Percentiles rank a stretch among this genome's conserved stretches.
Conservation (phyloP, 441 rosid genomes). For the Mallotus repandus region DNA sequence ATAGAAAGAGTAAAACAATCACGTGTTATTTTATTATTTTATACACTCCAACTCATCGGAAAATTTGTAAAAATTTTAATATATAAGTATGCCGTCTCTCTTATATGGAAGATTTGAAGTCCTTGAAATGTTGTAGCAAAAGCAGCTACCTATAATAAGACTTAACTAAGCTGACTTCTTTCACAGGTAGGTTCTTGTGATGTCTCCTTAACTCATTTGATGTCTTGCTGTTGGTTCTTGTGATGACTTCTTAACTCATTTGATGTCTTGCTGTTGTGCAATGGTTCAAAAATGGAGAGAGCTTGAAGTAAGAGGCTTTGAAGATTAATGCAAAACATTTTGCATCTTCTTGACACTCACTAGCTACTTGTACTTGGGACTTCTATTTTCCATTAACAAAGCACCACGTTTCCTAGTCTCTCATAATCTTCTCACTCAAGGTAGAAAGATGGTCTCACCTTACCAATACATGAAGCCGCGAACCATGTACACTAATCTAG, state of each 20-base stretch:
- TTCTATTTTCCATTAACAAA: neutral
- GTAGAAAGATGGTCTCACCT: slow-evolving; percentile 38
- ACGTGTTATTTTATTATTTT: no score
- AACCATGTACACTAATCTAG: neutral
- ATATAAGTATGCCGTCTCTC: slow-evolving; percentile 22
- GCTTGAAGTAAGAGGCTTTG: slow-evolving; percentile 33
- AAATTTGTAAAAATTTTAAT: slow-evolving; percentile 27
- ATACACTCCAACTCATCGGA: no score
- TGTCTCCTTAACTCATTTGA: no score
- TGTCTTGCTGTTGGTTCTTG: neutral
- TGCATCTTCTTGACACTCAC: no score
- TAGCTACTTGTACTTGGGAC: neutral
- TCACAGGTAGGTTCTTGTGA: slow-evolving; percentile 28
- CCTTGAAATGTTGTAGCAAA: no score
- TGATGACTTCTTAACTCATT: slow-evolving; percentile 43
- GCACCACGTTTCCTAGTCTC: neutral
- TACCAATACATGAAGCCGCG: slow-evolving; percentile 43
- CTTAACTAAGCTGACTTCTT: neutral
- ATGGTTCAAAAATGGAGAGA: slow-evolving; percentile 49
- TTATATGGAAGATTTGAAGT: neutral
- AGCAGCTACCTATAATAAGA: no score
- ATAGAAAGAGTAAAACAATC: no score
- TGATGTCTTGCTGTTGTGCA: slow-evolving; percentile 50
- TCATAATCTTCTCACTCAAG: slow-evolving; percentile 3
- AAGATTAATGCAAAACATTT: slow-evolving; percentile 15